Base-by-base conservation (phyloP, 257 asterid genomes). In the Solanum rostratum region DNA sequence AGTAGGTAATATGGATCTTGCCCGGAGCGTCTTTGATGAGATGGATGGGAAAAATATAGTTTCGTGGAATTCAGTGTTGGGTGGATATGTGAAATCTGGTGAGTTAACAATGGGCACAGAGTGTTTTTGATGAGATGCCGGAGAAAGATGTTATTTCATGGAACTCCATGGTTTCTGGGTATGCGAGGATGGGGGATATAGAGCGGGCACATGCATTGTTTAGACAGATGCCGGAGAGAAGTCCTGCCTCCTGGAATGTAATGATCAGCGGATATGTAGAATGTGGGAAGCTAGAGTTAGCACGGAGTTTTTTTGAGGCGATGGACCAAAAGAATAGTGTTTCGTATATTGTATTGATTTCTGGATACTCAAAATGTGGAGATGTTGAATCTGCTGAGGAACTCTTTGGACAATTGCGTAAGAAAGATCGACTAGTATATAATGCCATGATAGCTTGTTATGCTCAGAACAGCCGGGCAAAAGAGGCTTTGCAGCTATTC, bases 381-480 rank as follows among this genome's bases (percentile, higher is more conserved):
- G 83, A 91, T 80, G 97, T 95, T 46, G 92, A 88, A 87, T 85
- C 90, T n/a, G 97, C 99, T 10, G 86, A 82, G 70, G 89, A 91
- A 85, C 86, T 96, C 54, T 93, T 87, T 83, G 86, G 85, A 81
- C 86, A 86, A 73, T 84, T 87, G 50, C 20, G 22, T 24, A 89
- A 85, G 81, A 96, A 91, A 83, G 94, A 90, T 60, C 88, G 54
- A 81, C 83, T 91, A 46, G 59, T 88, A 74, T 96, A 91, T 53
- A 96, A 93, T 59, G 93, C 99, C 50, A 96, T 95, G 98, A 91
- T 95, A 55, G 86, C 98, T 5, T 95, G 98, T 88, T 93, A 89
- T 65, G 95, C 97, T 20, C 93, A 90, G 85, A 95, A 96, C 63
- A 90, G 91, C 74, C 79, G 83, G 66, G 92, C 98, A 6, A 91